Conservation (phyloP, 306 rosid species). For the Geum urbanum region DNA sequence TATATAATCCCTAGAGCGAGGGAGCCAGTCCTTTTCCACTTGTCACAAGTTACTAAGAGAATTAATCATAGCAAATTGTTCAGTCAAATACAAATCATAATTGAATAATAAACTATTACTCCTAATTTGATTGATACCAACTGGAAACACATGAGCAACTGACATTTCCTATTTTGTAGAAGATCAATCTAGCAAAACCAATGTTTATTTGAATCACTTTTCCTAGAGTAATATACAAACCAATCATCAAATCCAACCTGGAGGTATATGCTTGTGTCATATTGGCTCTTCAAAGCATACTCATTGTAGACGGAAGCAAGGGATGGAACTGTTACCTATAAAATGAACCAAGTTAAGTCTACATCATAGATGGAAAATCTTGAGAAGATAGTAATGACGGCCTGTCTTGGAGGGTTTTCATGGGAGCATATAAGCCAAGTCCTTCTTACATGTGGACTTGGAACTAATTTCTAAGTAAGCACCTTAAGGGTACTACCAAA, state of each 20-base stretch:
- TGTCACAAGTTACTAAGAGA: neutral
- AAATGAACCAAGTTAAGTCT: constrained; percentile 28
- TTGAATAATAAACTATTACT: neutral
- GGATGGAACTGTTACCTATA: constrained; percentile 94
- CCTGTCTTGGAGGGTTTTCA: neutral
- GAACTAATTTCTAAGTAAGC: too few relatives aligned
- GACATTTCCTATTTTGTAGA: neutral
- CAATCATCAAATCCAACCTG: constrained; percentile 47
- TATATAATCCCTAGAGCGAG: neutral
- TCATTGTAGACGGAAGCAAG: constrained; percentile 96
- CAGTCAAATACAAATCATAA: neutral
- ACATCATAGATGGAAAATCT: constrained; percentile 16
- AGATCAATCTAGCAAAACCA: neutral
- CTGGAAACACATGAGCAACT: neutral
- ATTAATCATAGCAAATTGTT: neutral
- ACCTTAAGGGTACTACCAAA: neutral
- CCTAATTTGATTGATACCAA: neutral
- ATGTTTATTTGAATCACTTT: neutral
- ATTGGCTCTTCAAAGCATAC: constrained; percentile 98
- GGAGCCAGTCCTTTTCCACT: neutral
- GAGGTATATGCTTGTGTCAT: constrained; percentile 97
- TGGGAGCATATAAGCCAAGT: neutral
- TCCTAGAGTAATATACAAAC: neutral
- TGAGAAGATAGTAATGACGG: neutral
- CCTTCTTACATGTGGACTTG: too few relatives aligned